phyloP scores from a whole-genome alignment of 164 flowering plant genomes.

The Paratinospora sagittata region DNA sequence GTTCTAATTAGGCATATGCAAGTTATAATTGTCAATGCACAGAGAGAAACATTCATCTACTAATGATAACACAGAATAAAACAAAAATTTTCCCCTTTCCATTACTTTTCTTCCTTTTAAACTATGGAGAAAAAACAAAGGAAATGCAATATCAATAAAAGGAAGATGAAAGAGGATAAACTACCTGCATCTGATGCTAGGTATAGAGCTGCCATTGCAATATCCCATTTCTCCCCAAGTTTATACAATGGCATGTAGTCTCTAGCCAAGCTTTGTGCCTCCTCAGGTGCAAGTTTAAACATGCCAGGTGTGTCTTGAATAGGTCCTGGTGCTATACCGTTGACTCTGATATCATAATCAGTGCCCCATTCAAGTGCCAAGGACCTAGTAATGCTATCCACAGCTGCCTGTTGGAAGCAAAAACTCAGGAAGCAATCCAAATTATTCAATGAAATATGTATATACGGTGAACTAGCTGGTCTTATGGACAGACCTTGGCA shows the following conservation, averaged over 20 bases:
- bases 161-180: background rate
- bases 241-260: conserved; percentile 52
- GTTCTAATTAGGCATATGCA: no score
- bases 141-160: background rate
- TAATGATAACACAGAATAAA: background rate
- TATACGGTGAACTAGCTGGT: background rate
- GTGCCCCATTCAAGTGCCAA: conserved; percentile 93
- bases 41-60: background rate
- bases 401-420: conserved; percentile 58
- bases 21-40: background rate
- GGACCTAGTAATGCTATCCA: conserved; percentile 69
- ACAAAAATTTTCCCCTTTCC: background rate
- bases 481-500: conserved; percentile 60
- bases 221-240: conserved; percentile 87
- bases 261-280: conserved; percentile 36
- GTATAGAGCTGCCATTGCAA: conserved; percentile 87
- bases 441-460: background rate
- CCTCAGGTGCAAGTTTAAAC: conserved; percentile 67
- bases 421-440: background rate
- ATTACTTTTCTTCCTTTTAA: background rate
- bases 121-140: background rate
- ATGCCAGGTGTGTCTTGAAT: conserved; percentile 72
- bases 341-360: conserved; percentile 88
- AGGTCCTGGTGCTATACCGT: conserved; percentile 93
- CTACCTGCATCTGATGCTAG: conserved; percentile 76